Evolutionary conservation across 352 stramenopile genomes (phyloP).

Genomic region (Phytophthora quininea): DNA sequence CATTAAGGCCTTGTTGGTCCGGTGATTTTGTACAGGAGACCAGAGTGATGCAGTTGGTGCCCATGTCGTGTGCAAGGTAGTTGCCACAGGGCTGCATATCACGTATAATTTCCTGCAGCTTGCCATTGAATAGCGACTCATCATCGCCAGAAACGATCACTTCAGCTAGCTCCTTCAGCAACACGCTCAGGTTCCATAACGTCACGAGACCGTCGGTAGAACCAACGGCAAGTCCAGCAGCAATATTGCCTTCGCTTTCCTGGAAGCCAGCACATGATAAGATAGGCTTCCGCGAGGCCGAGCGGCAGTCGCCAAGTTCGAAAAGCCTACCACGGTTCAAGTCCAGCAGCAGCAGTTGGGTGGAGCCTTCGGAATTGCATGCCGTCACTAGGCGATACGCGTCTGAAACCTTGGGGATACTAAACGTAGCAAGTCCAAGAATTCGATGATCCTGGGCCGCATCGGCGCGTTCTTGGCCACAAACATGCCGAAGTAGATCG

Average conservation of each 20-base stretch:
- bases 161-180: constrained; percentile 30
- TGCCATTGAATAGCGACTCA: constrained; percentile 9
- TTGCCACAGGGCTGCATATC: constrained; percentile 42
- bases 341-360: constrained; percentile 71
- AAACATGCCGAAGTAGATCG: constrained; percentile 58
- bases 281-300: constrained; percentile 79
- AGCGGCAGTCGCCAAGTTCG: constrained; percentile 60
- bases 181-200: constrained; percentile 63
- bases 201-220: constrained; percentile 84
- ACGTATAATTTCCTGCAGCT: constrained; percentile 36
- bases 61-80: constrained; percentile 88
- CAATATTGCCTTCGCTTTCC: constrained; percentile 9
- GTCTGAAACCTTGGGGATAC: constrained; percentile 26
- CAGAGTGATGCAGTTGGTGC: constrained; percentile 69
- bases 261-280: constrained; percentile 68
- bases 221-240: constrained; percentile 67
- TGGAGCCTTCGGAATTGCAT: constrained; percentile 79
- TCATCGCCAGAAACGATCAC: constrained; percentile 20
- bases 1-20: constrained; percentile 23
- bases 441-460: constrained; percentile 86
- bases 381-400: constrained; percentile 61
- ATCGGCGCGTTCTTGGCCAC: constrained; percentile 58
- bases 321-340: constrained; percentile 30
- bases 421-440: constrained; percentile 70
- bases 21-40: constrained; percentile 27